Conservation (phyloP, 371 early-diverging fungal genomes). For the Mucor irregularis region DNA sequence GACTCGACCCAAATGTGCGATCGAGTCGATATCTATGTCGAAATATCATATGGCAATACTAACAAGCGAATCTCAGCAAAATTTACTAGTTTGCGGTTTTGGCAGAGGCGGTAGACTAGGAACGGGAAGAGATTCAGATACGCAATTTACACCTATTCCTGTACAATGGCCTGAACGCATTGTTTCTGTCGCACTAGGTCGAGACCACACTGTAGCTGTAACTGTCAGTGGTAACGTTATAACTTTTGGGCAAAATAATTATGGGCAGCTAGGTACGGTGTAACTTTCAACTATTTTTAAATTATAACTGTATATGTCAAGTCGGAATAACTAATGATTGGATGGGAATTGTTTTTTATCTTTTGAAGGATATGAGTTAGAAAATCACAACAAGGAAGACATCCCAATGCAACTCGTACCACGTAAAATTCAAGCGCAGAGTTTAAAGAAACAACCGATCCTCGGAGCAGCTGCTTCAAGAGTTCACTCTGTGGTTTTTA, state of each 20-base stretch:
- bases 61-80: slow-evolving; percentile 50
- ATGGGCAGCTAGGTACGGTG: slow-evolving; percentile 69
- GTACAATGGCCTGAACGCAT: slow-evolving; percentile 58
- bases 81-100: slow-evolving; percentile 69
- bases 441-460: slow-evolving; percentile 56
- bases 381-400: slow-evolving; percentile 14
- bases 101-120: slow-evolving; percentile 77
- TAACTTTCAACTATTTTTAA: too few relatives aligned
- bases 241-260: slow-evolving; percentile 66
- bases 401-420: slow-evolving; percentile 54
- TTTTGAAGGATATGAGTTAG: background rate
- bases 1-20: slow-evolving; percentile 34
- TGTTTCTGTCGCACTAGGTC: slow-evolving; percentile 57
- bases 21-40: slow-evolving; percentile 53
- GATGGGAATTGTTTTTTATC: background rate
- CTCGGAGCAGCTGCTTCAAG: slow-evolving; percentile 72
- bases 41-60: slow-evolving; percentile 73
- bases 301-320: background rate
- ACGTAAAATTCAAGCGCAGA: slow-evolving; percentile 53
- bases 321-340: slow-evolving; percentile 1
- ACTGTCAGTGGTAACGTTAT: slow-evolving; percentile 52
- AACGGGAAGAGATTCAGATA: slow-evolving; percentile 54
- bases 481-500: slow-evolving; percentile 69
- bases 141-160: slow-evolving; percentile 52
- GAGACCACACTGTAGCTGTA: slow-evolving; percentile 75